Percentiles rank a stretch among this genome's conserved stretches.
phyloP scores from a whole-genome alignment of 2,329 filamentous ascomycete genomes.

The Aspergillus quadrilineatus region DNA sequence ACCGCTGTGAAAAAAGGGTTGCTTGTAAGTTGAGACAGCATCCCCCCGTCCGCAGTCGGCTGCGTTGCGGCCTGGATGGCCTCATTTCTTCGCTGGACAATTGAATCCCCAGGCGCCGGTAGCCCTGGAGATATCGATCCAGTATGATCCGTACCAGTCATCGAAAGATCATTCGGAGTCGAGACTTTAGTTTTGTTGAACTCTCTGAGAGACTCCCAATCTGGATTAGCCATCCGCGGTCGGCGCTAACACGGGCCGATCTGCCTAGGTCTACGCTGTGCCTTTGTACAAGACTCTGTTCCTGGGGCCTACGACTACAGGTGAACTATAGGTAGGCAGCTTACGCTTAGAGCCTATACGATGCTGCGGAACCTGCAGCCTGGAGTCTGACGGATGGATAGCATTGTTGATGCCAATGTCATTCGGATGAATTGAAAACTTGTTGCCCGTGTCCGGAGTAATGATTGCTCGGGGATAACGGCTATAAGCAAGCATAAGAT shows the following conservation, averaged over 20 bases:
- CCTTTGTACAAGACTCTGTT: too few species aligned
- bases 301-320: too few species aligned
- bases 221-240: conserved; percentile 15
- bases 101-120: conserved; percentile 35
- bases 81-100: conserved; percentile 37
- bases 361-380: background rate
- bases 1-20: conserved; percentile 54
- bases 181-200: background rate
- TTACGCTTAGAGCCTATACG: too few species aligned
- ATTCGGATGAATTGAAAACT: background rate
- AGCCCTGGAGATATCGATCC: conserved; percentile 30
- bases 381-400: background rate
- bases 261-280: background rate
- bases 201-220: background rate
- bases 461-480: conserved; percentile 4
- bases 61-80: conserved; percentile 29
- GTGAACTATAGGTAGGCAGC: too few species aligned
- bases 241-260: conserved; percentile 36
- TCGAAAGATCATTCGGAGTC: conserved; percentile 10
- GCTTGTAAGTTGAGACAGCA: conserved; percentile 46
- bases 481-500: conserved; percentile 1
- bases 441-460: background rate
- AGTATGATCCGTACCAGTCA: conserved; percentile 40
- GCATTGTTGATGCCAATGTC: background rate
- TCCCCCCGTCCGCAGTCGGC: conserved; percentile 38